Evolutionary conservation across 192 early-diverging fungal species (phyloP), one percentile per base, ranked within the genome.

Genomic region (Gonapodya sp.): DNA sequence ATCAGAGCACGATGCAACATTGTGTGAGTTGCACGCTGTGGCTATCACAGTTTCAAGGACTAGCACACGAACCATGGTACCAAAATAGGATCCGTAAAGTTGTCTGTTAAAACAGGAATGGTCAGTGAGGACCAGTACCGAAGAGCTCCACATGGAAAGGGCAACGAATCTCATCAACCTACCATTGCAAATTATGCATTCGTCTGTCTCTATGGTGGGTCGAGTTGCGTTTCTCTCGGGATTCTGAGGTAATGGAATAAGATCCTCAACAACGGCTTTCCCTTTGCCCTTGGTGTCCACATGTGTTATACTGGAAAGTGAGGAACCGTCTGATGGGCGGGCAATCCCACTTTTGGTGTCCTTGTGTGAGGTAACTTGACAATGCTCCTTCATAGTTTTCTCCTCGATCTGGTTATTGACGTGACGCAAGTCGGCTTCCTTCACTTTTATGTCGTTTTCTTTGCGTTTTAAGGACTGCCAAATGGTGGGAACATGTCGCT

Each of bases 361-460:
- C n/a, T n/a, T n/a, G n/a, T n/a, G n/a, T n/a, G n/a, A n/a, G n/a
- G n/a, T n/a, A n/a, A n/a, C n/a, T n/a, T n/a, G n/a, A n/a, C n/a
- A n/a, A n/a, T n/a, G n/a, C 24, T 64, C 46, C 8, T 24, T 8
- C 24, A 24, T 24, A 16, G 8, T 64, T 64, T 64, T 64, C 46
- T 64, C 46, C 46, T 64, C 46, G 24, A 64, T 64, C 24, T 64
- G 46, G 24, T 77, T 34, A 33, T 77, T 77, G 75, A 77, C 75
- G 31, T 77, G 75, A 33, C 34, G 30, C 75, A 77, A 34, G 18
- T 77, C 75, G 75, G 75, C 75, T 33, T 77, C 30, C 75, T 77
- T 34, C 8, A 77, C 30, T 33, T 77, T 34, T 2, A 34, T 34
- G 18, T 77, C 75, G 31, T 16, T 2, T 33, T 77, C 34, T 64